phyloP scores from a whole-genome alignment of 2,329 filamentous ascomycete species.

The Arthrobotrys musiformis region DNA sequence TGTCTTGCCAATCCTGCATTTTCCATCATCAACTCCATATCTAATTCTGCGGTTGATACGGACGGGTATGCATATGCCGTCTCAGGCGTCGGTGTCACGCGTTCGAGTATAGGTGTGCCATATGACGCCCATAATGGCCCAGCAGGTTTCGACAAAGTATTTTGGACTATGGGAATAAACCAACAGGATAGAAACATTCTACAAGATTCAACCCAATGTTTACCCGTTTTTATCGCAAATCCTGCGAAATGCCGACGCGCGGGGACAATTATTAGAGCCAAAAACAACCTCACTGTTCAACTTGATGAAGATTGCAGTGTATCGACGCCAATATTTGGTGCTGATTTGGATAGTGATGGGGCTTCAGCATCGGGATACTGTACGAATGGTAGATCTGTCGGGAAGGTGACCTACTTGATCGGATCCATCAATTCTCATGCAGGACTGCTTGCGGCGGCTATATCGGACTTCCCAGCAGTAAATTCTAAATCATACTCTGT shows the following conservation, averaged over 20 bases:
- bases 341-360: constrained; percentile 31
- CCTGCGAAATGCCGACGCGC: constrained; percentile 43
- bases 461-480: constrained; percentile 34
- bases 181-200: constrained; percentile 32
- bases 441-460: constrained; percentile 22
- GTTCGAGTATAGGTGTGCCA: constrained; percentile 49
- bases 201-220: constrained; percentile 44
- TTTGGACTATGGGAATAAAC: constrained; percentile 31
- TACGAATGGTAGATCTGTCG: constrained; percentile 3
- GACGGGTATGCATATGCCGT: constrained; percentile 44
- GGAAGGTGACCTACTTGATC: constrained; percentile 43
- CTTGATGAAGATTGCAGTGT: constrained; percentile 38
- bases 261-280: constrained; percentile 21
- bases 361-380: constrained; percentile 47
- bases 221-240: constrained; percentile 43
- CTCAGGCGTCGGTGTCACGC: constrained; percentile 34
- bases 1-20: constrained; percentile 48
- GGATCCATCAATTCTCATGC: constrained; percentile 49
- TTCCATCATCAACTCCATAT: constrained; percentile 31
- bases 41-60: constrained; percentile 33
- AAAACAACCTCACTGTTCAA: constrained; percentile 44
- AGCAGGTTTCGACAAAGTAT: constrained; percentile 43
- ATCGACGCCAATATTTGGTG: constrained; percentile 52
- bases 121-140: constrained; percentile 43
- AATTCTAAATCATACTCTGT: constrained; percentile 43